Evolutionary conservation across 2,329 filamentous ascomycete species (phyloP), one percentile per base, ranked within the genome.

Genomic region (Atkinsonella texensis): DNA sequence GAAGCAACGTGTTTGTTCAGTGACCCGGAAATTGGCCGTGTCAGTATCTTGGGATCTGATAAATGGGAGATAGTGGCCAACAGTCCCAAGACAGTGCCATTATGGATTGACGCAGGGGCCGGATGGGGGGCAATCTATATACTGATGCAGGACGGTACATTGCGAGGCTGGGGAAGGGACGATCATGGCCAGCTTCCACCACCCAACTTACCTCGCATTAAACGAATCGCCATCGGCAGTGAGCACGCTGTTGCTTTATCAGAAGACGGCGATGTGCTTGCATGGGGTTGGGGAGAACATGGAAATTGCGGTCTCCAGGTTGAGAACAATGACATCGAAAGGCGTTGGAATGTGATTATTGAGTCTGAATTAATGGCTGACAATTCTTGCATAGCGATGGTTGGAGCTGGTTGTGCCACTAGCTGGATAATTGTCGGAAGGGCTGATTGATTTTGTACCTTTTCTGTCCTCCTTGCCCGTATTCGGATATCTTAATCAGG

Each of bases 221-320:
- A 70, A 10, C 71, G 73, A 23, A 76, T 97, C n/a, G 85, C 87
- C 3, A 79, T 86, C 45, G 93, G 93, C 0, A 96, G 91, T 62
- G 93, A 97, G 67, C 93, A 98, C 66, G 81, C 80, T n/a, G 68
- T 97, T 55, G 87, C 82, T 9, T 67, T 91, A 28, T 81, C 85
- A 0, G 69, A 69, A 10, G 72, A 76, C 18, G 80, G 80, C 1
- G 77, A 83, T 48, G 80, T 95, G 1, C 69, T 94, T 47, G 80
- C 87, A 1, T 97, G 91, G 89, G 93, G 93, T 18, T 98, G 93
- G 93, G 90, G 89, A 2, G 91, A 97, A 68, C 93, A 98, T 69
- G 93, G 93, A 1, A 98, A 98, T 65, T 98, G 93, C 65, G 93
- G 93, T 3, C 79, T 81, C 38, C 72, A 77, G 12, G 79, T 81